Evolutionary conservation across 192 early-diverging fungal species (phyloP).

Genomic region (Backusella macrospora): DNA sequence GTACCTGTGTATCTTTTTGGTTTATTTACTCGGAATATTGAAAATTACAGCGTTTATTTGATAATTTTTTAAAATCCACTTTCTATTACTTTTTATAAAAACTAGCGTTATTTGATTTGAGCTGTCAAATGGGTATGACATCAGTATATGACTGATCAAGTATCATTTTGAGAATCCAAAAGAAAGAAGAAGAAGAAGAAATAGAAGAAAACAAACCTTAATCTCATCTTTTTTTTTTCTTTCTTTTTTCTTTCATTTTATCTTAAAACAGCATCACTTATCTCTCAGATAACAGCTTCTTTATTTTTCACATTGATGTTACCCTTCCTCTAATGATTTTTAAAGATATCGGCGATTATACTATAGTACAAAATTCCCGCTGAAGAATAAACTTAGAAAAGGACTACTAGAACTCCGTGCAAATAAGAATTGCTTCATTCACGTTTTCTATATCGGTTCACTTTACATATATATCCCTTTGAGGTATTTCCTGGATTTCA

Average conservation of each 20-base stretch:
- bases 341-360: constrained; percentile 3
- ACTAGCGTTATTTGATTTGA: not conserved
- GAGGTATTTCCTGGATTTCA: constrained; percentile 3
- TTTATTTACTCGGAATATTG: not conserved
- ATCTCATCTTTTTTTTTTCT: too few relatives aligned
- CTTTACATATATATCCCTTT: not conserved
- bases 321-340: not conserved
- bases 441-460: not conserved
- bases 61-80: not conserved
- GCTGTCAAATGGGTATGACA: not conserved
- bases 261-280: not conserved
- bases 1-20: not conserved
- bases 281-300: not conserved
- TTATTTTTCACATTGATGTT: not conserved
- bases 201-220: not conserved
- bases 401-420: not conserved
- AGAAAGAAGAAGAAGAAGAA: not conserved
- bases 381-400: not conserved
- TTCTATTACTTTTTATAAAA: not conserved
- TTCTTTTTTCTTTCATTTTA: not conserved
- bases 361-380: constrained; percentile 5
- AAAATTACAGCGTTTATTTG: not conserved
- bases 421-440: not conserved
- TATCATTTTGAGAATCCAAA: not conserved
- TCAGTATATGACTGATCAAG: not conserved